Conservation (phyloP, 768 basidiomycete genomes). For the Lentinula raphanica region DNA sequence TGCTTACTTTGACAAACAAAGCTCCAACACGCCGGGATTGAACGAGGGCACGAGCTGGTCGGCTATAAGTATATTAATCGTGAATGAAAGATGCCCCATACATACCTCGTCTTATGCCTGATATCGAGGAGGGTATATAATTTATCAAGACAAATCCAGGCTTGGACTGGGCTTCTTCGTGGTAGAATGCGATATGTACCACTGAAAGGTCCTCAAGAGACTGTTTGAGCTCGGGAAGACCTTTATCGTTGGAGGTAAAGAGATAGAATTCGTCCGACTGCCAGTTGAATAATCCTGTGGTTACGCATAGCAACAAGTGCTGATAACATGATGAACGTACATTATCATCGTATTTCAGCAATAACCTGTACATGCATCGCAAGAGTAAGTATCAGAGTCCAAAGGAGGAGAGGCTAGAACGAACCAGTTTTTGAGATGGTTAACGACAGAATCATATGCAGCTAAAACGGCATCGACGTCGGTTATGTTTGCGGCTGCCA, state of each 20-base stretch:
- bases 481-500: slow-evolving; percentile 1
- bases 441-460: slow-evolving; percentile 17
- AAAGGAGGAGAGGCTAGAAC: not conserved
- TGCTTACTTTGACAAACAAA: slow-evolving; percentile 37
- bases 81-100: not conserved
- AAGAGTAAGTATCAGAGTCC: not conserved
- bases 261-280: slow-evolving; percentile 36
- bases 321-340: not conserved
- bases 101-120: slow-evolving; percentile 31
- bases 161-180: slow-evolving; percentile 27
- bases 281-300: not conserved
- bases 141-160: slow-evolving; percentile 40
- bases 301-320: slow-evolving; percentile 6
- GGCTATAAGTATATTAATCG: too few species aligned
- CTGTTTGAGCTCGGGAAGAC: slow-evolving; percentile 42
- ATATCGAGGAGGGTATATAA: slow-evolving; percentile 37
- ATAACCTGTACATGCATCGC: not conserved
- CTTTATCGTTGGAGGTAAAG: slow-evolving; percentile 34
- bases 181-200: slow-evolving; percentile 43
- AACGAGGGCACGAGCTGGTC: slow-evolving; percentile 39
- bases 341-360: not conserved
- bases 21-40: slow-evolving; percentile 43
- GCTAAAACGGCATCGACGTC: slow-evolving; percentile 1
- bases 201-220: slow-evolving; percentile 32
- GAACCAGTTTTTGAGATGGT: slow-evolving; percentile 17